Base-by-base conservation (phyloP, 495 filamentous ascomycete species). In the Aspergillus haitiensis region DNA sequence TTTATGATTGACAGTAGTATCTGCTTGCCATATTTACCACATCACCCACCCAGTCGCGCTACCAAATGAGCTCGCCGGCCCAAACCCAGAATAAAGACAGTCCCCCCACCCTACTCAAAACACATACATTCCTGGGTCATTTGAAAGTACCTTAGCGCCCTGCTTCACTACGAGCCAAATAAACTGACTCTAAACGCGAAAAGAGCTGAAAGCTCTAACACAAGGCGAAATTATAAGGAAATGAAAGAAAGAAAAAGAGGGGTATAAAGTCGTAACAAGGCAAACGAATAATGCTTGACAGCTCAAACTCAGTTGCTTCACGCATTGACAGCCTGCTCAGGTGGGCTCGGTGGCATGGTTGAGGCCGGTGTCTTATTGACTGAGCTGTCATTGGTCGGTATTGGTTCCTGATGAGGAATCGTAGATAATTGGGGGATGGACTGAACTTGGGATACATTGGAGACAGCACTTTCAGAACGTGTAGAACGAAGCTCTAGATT, bases 291-390 rank as follows among this genome's bases (percentile, higher is more conserved):
- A 34, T 46, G 18, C 21, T 54, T 35, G 48, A 37, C 39, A 44
- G 49, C 50, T 47, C 7, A 32, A 54, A 45, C 50, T 5, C 15
- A 34, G 35, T 16, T 50, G 48, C 21, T 34, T 66, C 54, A 70
- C 55, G 65, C 68, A 49, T 64, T 61, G 4, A 70, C 64, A 40
- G 68, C 57, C 42, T 70, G 67, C 37, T 65, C 55, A n/a, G 64
- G 62, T 10, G 60, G 42, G 27, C 64, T 67, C 7, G 45, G 47
- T 36, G 59, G 59, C 39, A 67, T 27, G 18, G 49, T 61, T 33
- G 64, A 48, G 13, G 62, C 45, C 18, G 16, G 59, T 40, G 34
- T 49, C 35, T 67, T 47, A 4, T 61, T 53, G 27, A 56, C 27
- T 18, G 39, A 16, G 39, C 31, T 36, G 16, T 46, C 34, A 11